phyloP scores from a whole-genome alignment of 148 eudicot genomes.

The Vaccinium darrowii region DNA sequence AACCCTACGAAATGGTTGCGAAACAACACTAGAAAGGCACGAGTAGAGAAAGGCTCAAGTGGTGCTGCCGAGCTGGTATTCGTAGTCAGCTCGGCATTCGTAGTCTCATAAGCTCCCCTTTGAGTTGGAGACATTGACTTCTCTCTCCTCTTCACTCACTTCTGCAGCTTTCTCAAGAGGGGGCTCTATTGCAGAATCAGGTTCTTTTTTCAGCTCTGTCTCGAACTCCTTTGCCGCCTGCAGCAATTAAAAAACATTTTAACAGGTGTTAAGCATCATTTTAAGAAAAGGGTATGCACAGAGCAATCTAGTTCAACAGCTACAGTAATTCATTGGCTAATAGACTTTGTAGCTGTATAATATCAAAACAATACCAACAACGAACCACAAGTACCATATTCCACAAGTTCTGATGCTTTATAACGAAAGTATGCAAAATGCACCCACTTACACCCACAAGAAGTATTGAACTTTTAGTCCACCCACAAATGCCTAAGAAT shows the following conservation, averaged over 20 bases:
- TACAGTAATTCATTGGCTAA: background rate
- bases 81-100: conserved; percentile 1
- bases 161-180: conserved; percentile 35
- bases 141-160: conserved; percentile 41
- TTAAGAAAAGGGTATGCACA: too few relatives aligned
- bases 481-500: background rate
- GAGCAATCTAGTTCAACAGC: background rate
- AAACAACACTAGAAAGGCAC: background rate
- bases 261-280: background rate
- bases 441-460: background rate
- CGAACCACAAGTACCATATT: background rate
- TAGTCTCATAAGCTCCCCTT: conserved; percentile 42
- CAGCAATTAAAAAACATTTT: conserved; percentile 9
- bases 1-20: background rate
- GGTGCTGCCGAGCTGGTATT: background rate
- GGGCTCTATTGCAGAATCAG: conserved; percentile 30
- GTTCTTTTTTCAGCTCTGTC: conserved; percentile 66
- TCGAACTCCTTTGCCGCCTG: conserved; percentile 91
- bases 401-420: background rate
- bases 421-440: background rate
- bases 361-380: background rate
- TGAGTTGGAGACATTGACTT: conserved; percentile 37
- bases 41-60: background rate
- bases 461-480: background rate
- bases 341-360: background rate